phyloP scores from a whole-genome alignment of 148 eudicot genomes.

The Amaranthus cruentus region DNA sequence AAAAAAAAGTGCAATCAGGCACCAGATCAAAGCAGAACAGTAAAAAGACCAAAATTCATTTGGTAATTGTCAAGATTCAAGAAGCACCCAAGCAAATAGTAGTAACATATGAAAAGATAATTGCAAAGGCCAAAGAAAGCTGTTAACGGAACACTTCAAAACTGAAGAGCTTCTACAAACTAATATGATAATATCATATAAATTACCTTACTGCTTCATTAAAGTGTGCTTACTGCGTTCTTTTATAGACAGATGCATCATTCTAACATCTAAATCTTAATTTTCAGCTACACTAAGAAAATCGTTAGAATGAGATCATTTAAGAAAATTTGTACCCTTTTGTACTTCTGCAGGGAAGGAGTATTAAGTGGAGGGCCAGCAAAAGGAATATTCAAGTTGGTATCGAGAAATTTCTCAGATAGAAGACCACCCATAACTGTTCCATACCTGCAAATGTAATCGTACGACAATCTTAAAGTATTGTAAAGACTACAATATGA shows the following conservation, averaged over 20 bases:
- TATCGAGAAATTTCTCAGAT: slow-evolving; percentile 90
- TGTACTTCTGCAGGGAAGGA: slow-evolving; percentile 98
- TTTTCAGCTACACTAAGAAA: not conserved
- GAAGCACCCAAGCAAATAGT: too few relatives aligned
- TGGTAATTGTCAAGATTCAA: not conserved
- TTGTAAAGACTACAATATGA: not conserved
- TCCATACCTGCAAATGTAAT: slow-evolving; percentile 63
- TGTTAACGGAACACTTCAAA: too few relatives aligned
- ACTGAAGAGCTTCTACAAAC: too few relatives aligned
- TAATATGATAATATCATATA: too few relatives aligned
- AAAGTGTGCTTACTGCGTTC: not conserved
- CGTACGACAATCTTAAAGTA: not conserved
- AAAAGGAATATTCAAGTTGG: slow-evolving; percentile 85
- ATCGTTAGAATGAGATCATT: not conserved
- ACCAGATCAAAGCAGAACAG: not conserved
- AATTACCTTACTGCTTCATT: too few relatives aligned
- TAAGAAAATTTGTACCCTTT: slow-evolving; percentile 53
- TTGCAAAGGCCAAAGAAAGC: too few relatives aligned
- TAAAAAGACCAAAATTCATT: not conserved
- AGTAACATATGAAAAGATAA: too few relatives aligned
- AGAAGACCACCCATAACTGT: slow-evolving; percentile 97
- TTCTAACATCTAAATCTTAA: not conserved
- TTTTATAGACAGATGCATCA: not conserved
- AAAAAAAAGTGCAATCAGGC: not conserved
- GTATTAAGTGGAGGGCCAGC: slow-evolving; percentile 91